Evolutionary conservation across 2,329 filamentous ascomycete species (phyloP).

Genomic region (Helminthosporium solani): DNA sequence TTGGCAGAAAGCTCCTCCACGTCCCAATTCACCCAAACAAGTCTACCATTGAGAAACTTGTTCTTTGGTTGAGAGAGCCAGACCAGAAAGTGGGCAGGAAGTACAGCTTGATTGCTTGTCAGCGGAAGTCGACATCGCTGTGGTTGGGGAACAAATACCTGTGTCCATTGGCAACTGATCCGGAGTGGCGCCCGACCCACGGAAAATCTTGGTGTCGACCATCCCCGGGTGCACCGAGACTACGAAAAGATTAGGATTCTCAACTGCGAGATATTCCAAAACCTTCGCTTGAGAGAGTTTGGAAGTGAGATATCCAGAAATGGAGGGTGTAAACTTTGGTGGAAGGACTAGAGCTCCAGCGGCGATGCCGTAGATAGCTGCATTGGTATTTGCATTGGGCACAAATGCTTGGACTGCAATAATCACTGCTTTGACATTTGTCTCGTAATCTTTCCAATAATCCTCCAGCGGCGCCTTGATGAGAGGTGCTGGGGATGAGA

Average conservation of each 20-base stretch:
- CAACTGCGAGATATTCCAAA: constrained; percentile 32
- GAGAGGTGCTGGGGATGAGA: constrained; percentile 9
- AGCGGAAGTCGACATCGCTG: background rate
- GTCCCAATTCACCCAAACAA: constrained; percentile 22
- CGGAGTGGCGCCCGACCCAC: constrained; percentile 7
- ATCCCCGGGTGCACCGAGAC: constrained; percentile 41
- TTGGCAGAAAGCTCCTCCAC: constrained; percentile 22
- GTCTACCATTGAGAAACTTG: constrained; percentile 7
- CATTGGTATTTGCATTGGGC: constrained; percentile 10
- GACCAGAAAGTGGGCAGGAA: constrained; percentile 12
- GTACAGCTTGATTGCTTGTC: background rate
- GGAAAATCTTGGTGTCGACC: constrained; percentile 31
- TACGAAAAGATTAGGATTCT: constrained; percentile 38
- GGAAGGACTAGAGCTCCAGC: constrained; percentile 12
- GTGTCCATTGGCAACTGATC: constrained; percentile 18
- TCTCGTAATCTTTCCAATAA: constrained; percentile 23
- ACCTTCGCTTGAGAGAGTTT: constrained; percentile 40
- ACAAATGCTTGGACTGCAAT: constrained; percentile 18
- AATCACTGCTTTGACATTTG: constrained; percentile 22
- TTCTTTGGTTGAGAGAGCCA: constrained; percentile 9
- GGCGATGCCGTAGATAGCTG: constrained; percentile 4
- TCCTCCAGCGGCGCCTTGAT: constrained; percentile 11
- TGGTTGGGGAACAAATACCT: constrained; percentile 10
- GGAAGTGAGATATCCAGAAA: constrained; percentile 35
- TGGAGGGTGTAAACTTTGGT: constrained; percentile 5